Evolutionary conservation across 257 asterid genomes (phyloP), one percentile per base, ranked within the genome.

Genomic region (Forsythia viridissima): DNA sequence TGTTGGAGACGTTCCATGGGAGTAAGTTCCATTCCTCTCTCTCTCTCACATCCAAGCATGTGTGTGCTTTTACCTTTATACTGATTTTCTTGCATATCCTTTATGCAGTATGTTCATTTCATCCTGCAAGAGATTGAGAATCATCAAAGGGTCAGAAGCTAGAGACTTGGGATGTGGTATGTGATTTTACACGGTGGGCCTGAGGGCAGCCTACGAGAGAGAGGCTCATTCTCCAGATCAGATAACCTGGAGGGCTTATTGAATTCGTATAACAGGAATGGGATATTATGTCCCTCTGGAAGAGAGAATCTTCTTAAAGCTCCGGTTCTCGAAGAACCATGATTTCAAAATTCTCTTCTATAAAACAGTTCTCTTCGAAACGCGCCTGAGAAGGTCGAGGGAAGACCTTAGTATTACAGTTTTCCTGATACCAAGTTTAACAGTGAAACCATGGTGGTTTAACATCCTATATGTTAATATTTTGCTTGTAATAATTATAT

Each of bases 1-100:
- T 79, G 89, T 90, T 82, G 94, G 94, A 76, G 92, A 90, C 88
- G 94, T 90, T 77, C 92, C 94, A 6, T 88, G 91, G 91, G 88
- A 85, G 92, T 88, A 84, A 86, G 92, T 88, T 41, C 78, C 51
- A 15, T 55, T 13, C 42, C 44, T 20, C 13, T 30, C 18, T 13
- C 21, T 52, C 24, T 55, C 21, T 55, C 65, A 4, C 65, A 55
- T 55, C 18, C 4, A 55, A 55, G 65, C 65, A 55, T n/a, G 65
- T 44, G 52, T 12, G 7, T 44, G 52, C 52, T n/a, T 3, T n/a
- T 40, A 3, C 8, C 3, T 73, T 57, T 67, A 24, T 73, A 16
- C 80, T 79, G 5, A 79, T 75, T 30, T 43, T 59, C 38, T 20
- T 57, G 63, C 40, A 6, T 12, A 20, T 75, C 18, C n/a, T 37